These are phyloP conservation scores for Ophiocordyceps camponoti-saundersi DNA, from an alignment of 2,329 filamentous ascomycete species.

Conservation along the genomic window DNA sequence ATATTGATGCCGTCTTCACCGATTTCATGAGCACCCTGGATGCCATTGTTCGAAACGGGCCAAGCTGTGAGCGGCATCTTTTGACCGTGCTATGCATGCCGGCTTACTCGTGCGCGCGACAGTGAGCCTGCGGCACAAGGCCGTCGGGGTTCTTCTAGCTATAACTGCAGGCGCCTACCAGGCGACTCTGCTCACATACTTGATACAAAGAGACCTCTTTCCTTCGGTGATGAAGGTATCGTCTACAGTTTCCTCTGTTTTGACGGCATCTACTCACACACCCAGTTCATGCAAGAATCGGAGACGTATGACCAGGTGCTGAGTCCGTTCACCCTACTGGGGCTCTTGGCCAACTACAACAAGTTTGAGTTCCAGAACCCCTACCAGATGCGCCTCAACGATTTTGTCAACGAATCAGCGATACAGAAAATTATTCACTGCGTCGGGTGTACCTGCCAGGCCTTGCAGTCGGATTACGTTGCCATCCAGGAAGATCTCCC, in stretches of 20 bases:
- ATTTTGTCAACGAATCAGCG: constrained; percentile 83
- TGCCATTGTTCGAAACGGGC: constrained; percentile 61
- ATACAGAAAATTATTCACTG: constrained; percentile 70
- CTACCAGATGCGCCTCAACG: constrained; percentile 77
- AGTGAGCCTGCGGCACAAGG: constrained; percentile 65
- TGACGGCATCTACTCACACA: constrained; percentile 1
- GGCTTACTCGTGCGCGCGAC: background rate
- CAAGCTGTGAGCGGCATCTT: constrained; percentile 36
- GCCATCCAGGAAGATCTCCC: constrained; percentile 79
- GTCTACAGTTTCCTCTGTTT: background rate
- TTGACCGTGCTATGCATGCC: background rate
- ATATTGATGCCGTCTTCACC: constrained; percentile 72
- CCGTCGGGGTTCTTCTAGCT: constrained; percentile 64
- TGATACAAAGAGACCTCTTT: constrained; percentile 88
- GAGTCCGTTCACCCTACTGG: constrained; percentile 67
- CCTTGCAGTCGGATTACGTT: constrained; percentile 59
- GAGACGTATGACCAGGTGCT: constrained; percentile 46
- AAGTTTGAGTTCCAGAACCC: constrained; percentile 98
- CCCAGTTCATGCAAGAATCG: constrained; percentile 64
- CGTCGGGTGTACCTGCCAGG: constrained; percentile 55
- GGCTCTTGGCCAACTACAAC: constrained; percentile 91
- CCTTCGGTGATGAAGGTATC: constrained; percentile 81
- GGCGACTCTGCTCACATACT: constrained; percentile 84
- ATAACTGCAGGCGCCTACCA: constrained; percentile 90
- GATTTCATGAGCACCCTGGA: constrained; percentile 79